Evolutionary conservation across 2,329 filamentous ascomycete genomes (phyloP).

Genomic region (Colletotrichum salicis): DNA sequence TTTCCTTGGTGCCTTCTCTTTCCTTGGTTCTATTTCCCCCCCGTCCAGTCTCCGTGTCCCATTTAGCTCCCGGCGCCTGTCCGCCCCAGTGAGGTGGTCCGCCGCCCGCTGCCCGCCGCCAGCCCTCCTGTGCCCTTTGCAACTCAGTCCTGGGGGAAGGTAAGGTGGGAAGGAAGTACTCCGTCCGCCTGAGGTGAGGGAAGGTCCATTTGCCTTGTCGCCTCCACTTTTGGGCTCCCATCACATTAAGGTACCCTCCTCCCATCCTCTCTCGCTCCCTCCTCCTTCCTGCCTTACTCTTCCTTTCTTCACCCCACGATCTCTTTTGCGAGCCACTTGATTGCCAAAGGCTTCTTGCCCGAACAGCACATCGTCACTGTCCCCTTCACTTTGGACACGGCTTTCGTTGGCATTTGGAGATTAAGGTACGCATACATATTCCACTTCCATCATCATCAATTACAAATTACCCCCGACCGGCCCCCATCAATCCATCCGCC

Average conservation of each 20-base stretch:
- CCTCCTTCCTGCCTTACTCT: background rate
- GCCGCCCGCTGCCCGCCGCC: slow-evolving; percentile 4
- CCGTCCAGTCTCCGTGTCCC: background rate
- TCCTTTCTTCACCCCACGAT: slow-evolving; percentile 35
- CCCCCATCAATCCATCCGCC: slow-evolving; percentile 13
- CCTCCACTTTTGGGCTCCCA: slow-evolving; percentile 36
- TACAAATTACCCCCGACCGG: slow-evolving; percentile 6
- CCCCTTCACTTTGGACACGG: slow-evolving; percentile 32
- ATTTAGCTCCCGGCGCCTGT: slow-evolving; percentile 1
- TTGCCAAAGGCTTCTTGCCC: slow-evolving; percentile 26
- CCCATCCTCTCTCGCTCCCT: slow-evolving; percentile 16
- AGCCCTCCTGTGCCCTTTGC: background rate
- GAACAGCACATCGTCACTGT: slow-evolving; percentile 30
- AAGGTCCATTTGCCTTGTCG: slow-evolving; percentile 27
- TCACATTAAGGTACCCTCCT: slow-evolving; percentile 34
- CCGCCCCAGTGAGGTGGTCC: slow-evolving; percentile 25
- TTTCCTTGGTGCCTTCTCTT: background rate
- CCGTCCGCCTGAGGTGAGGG: background rate
- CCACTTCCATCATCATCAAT: slow-evolving; percentile 10
- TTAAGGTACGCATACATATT: background rate
- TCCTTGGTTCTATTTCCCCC: background rate
- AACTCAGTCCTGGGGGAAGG: background rate
- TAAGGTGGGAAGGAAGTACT: no score
- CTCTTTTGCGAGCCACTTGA: slow-evolving; percentile 28
- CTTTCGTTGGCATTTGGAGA: slow-evolving; percentile 25